These are phyloP conservation scores for Trebouxia gelatinosa DNA, from an alignment of 163 green algal species.

Conservation along the genomic window DNA sequence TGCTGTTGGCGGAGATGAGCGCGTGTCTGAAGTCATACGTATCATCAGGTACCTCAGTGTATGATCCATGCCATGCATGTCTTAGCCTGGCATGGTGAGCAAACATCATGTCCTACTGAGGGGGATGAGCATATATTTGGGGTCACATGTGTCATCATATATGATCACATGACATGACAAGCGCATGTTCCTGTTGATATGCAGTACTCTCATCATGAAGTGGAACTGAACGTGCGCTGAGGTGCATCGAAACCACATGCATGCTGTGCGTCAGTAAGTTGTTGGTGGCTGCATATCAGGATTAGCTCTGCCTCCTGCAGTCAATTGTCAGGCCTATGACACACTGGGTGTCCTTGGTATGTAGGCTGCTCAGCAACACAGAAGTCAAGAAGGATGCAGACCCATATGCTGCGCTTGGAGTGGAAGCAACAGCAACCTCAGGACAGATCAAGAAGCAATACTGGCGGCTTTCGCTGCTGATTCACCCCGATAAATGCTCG, in stretches of 20 bases:
- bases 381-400: slow-evolving; percentile 39
- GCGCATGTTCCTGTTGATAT: too few relatives aligned
- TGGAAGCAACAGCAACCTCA: slow-evolving; percentile 39
- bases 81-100: not conserved
- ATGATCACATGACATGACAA: too few relatives aligned
- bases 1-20: slow-evolving; percentile 37
- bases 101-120: not conserved
- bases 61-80: not conserved
- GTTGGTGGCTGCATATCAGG: not conserved
- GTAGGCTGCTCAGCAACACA: slow-evolving; percentile 22
- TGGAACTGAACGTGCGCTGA: slow-evolving; percentile 39
- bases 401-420: slow-evolving; percentile 71
- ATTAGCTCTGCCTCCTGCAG: not conserved
- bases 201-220: too few relatives aligned
- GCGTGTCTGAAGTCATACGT: slow-evolving; percentile 54
- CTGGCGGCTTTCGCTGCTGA: slow-evolving; percentile 81
- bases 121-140: not conserved
- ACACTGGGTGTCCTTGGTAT: not conserved
- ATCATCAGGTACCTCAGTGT: slow-evolving; percentile 44
- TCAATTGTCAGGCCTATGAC: not conserved
- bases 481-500: slow-evolving; percentile 89
- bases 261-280: not conserved
- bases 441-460: slow-evolving; percentile 79
- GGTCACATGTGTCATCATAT: not conserved
- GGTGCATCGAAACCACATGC: slow-evolving; percentile 17